phyloP scores from a whole-genome alignment of 78 protist species.

The Cavenderia fasciculata region DNA sequence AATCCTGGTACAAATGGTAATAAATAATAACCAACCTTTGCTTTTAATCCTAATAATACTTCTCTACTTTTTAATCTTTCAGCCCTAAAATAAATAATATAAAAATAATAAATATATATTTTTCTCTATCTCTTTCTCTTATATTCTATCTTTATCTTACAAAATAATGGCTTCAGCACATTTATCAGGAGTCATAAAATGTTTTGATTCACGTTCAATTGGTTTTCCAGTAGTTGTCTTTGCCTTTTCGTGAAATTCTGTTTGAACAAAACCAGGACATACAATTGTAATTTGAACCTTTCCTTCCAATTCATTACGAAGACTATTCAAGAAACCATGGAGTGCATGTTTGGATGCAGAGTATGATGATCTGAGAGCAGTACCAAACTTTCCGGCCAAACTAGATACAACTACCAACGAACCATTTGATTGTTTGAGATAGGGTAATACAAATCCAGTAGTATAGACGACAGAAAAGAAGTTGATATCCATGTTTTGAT shows the following conservation, averaged over 20 bases:
- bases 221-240: constrained; percentile 28
- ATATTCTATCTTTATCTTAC: background rate
- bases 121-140: background rate
- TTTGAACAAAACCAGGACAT: constrained; percentile 72
- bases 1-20: constrained; percentile 43
- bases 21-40: constrained; percentile 36
- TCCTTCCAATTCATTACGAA: constrained; percentile 44
- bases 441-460: constrained; percentile 72
- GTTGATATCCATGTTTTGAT: constrained; percentile 79
- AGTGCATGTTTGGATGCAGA: constrained; percentile 85
- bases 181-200: constrained; percentile 47
- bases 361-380: constrained; percentile 77
- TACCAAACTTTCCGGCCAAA: constrained; percentile 80
- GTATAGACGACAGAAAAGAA: constrained; percentile 68
- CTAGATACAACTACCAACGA: constrained; percentile 53
- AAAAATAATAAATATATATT: background rate
- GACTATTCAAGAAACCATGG: constrained; percentile 77
- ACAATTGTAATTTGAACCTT: constrained; percentile 43
- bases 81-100: background rate
- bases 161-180: constrained; percentile 27
- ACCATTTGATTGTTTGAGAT: constrained; percentile 39
- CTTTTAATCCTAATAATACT: constrained; percentile 28
- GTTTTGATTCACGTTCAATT: constrained; percentile 29
- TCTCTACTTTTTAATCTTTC: constrained; percentile 47
- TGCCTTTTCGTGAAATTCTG: constrained; percentile 35